A percentile compares a stretch with the other conserved stretches of the same genome.
Conservation (phyloP, 352 stramenopile genomes). For the Globisporangium rhizosaccharum region DNA sequence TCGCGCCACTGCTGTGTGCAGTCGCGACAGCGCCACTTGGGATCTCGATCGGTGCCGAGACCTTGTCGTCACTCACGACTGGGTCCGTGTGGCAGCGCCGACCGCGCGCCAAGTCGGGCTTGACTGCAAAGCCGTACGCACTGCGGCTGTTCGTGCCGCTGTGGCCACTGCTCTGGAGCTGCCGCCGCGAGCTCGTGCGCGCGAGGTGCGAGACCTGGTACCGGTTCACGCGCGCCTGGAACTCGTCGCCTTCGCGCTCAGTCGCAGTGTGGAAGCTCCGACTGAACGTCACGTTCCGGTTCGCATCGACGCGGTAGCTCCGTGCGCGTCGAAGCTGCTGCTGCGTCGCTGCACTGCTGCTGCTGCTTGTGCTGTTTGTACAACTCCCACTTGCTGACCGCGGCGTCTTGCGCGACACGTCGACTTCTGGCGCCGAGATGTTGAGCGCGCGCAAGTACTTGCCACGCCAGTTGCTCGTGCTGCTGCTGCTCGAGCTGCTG, state of each 20-base stretch:
- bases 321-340: conserved; percentile 22
- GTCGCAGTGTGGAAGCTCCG: conserved; percentile 25
- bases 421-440: conserved; percentile 47
- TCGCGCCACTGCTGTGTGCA: not conserved
- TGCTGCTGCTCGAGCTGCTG: conserved; percentile 5
- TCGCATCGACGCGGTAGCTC: conserved; percentile 2
- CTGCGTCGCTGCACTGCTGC: conserved; percentile 15
- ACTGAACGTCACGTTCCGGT: conserved; percentile 9
- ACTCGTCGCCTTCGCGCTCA: conserved; percentile 17
- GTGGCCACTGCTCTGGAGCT: too few relatives aligned
- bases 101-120: conserved; percentile 17
- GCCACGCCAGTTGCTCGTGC: conserved; percentile 49
- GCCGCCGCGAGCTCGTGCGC: conserved; percentile 7
- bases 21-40: conserved; percentile 18
- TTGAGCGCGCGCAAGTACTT: conserved; percentile 79
- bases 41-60: conserved; percentile 66
- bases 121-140: conserved; percentile 21
- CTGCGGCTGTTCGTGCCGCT: not conserved
- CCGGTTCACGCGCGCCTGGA: conserved; percentile 17
- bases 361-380: not conserved
- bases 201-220: conserved; percentile 7
- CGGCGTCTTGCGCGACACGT: conserved; percentile 9
- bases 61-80: conserved; percentile 23
- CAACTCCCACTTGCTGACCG: not conserved
- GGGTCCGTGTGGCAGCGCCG: conserved; percentile 31